A percentile compares a stretch with the other conserved stretches of the same genome.
Evolutionary conservation across 495 filamentous ascomycete genomes (phyloP).

Genomic region (Mycothermus thermophilus): DNA sequence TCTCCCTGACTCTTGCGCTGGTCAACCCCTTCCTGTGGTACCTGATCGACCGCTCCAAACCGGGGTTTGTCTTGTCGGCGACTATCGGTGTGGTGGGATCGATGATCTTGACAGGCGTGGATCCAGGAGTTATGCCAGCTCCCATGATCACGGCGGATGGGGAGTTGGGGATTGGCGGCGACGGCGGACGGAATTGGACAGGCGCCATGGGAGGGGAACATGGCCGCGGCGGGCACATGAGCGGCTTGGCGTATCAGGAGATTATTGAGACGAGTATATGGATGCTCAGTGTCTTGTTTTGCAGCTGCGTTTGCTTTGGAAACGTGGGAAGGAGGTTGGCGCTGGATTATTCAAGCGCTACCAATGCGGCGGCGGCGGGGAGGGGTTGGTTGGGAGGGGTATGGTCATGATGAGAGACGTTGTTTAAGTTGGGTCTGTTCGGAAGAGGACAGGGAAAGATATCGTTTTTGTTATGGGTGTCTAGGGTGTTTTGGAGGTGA

Average conservation of each 20-base stretch:
- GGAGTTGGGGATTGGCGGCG: too few species aligned
- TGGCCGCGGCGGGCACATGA: constrained; percentile 19
- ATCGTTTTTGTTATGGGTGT: not conserved
- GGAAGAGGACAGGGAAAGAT: not conserved
- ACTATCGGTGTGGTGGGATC: constrained; percentile 62
- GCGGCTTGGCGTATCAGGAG: constrained; percentile 37
- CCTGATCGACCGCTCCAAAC: constrained; percentile 75
- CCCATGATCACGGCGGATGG: too few species aligned
- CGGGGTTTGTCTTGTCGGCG: constrained; percentile 65
- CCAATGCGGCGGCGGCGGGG: constrained; percentile 14
- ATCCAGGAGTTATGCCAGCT: constrained; percentile 61
- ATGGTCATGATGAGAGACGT: constrained; percentile 11
- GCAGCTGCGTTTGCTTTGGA: constrained; percentile 87
- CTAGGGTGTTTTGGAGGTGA: not conserved
- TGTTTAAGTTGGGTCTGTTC: too few species aligned
- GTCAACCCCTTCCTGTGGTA: constrained; percentile 95
- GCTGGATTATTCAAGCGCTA: too few species aligned
- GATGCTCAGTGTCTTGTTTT: constrained; percentile 87
- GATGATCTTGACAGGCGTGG: constrained; percentile 52
- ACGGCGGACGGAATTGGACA: too few species aligned
- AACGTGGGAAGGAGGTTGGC: constrained; percentile 81
- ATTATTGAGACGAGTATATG: constrained; percentile 68
- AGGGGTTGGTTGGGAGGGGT: constrained; percentile 27
- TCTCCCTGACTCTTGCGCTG: constrained; percentile 78
- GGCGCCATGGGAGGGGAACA: not conserved